Evolutionary conservation across 371 early-diverging fungal genomes (phyloP), one percentile per base, ranked within the genome.

Genomic region (Mucor lusitanicus): DNA sequence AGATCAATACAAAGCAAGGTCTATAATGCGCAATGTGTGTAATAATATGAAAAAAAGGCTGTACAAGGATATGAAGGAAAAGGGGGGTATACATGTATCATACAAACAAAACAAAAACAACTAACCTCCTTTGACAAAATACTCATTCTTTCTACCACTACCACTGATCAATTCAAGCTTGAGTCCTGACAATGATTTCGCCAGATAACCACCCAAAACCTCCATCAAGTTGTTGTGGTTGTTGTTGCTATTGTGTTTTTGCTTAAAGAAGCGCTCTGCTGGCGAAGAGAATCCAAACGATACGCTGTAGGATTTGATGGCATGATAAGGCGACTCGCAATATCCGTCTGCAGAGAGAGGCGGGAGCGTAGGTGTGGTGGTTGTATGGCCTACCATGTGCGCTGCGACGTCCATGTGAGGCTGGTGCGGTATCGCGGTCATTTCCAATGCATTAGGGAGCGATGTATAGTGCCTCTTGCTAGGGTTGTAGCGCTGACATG

Each of bases 91-190:
- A 61, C 27, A 32, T 28, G 25, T 27, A 39, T 62, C 60, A 23
- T 60, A 46, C 46, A 54, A 46, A 63, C 30, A 30, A 30, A 30
- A 30, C 2, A 30, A 30, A 30, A 68, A 25, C 1, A 67, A 54
- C 80, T 80, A 78, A 88, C 83, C 84, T 84, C 80, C 76, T 42
- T 75, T 74, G 15, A 80, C 78, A 30, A 78, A 37, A 63, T 74
- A 83, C 42, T 74, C 71, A 19, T 76, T 69, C 50, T 77, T 70
- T 23, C 69, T 64, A 46, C 25, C 50, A 19, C 76, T 71, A 3
- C 76, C 30, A 30, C 76, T 74, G 3, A 65, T 68, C 11, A 89
- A 40, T 33, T 79, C 81, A 15, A 89, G 9, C 25, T 76, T 76
- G 28, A 85, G 64, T 0, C 87, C 87, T 30, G 79, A 70, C 6